These are phyloP conservation scores for Onygena corvina DNA, from an alignment of 2,329 filamentous ascomycete genomes.

Conservation along the genomic window DNA sequence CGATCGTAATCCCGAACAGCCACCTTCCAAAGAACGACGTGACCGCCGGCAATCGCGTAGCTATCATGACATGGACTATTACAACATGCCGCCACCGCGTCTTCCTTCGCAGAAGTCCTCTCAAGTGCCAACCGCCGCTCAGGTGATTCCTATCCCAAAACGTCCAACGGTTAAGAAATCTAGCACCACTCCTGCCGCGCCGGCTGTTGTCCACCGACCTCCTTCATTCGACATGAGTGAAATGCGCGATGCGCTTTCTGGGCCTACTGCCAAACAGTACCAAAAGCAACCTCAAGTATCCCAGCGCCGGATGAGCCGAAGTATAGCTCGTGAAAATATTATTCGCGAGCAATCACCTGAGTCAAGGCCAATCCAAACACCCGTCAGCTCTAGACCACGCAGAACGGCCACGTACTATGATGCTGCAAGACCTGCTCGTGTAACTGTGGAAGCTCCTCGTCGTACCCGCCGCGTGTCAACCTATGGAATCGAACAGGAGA, in stretches of 20 bases:
- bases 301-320: conserved; percentile 19
- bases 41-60: conserved; percentile 22
- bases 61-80: conserved; percentile 31
- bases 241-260: conserved; percentile 23
- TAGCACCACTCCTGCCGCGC: conserved; percentile 22
- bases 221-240: conserved; percentile 27
- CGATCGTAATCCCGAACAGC: not conserved
- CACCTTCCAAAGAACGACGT: conserved; percentile 21
- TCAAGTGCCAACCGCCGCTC: conserved; percentile 20
- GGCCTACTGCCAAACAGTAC: conserved; percentile 6
- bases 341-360: conserved; percentile 23
- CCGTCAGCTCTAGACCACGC: conserved; percentile 17
- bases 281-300: not conserved
- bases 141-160: conserved; percentile 26
- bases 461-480: conserved; percentile 25
- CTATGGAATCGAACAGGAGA: conserved; percentile 20
- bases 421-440: conserved; percentile 21
- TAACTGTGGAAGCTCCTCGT: conserved; percentile 26
- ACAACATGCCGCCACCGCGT: conserved; percentile 34
- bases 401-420: conserved; percentile 26
- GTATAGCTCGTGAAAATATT: conserved; percentile 24
- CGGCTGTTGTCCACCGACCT: conserved; percentile 24
- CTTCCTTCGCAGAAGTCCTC: conserved; percentile 18
- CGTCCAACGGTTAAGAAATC: conserved; percentile 21
- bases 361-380: conserved; percentile 23